Conservation (phyloP, 768 basidiomycete species). For the Trichaptum fuscoviolaceum region DNA sequence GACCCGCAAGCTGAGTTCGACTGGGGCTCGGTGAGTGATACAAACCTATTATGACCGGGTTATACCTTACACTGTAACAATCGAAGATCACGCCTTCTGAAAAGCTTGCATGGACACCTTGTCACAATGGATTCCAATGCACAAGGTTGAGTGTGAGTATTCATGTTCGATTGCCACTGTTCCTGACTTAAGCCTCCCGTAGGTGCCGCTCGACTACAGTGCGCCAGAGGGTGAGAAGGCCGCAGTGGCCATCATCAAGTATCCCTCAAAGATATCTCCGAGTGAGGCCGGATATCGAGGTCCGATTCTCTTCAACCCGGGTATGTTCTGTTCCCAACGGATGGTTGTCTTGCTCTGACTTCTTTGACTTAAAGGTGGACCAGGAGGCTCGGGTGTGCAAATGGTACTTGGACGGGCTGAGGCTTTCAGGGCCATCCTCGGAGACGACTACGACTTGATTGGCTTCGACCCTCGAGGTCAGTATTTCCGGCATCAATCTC, state of each 20-base stretch:
- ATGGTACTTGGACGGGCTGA: slow-evolving; percentile 9
- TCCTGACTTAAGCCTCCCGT: neutral
- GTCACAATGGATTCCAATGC: slow-evolving; percentile 8
- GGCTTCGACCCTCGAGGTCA: slow-evolving; percentile 12
- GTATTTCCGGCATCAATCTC: neutral
- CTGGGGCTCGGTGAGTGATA: neutral
- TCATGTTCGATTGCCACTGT: neutral
- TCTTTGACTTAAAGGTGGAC: slow-evolving; percentile 8
- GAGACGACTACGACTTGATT: slow-evolving; percentile 11
- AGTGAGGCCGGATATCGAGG: slow-evolving; percentile 20
- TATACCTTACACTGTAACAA: neutral
- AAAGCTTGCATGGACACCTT: slow-evolving; percentile 10
- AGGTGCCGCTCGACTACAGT: slow-evolving; percentile 28
- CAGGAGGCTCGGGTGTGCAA: slow-evolving; percentile 23
- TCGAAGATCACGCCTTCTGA: slow-evolving; percentile 6
- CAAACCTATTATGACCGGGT: neutral
- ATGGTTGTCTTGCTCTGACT: neutral
- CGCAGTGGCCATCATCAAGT: slow-evolving; percentile 22
- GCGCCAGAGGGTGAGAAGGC: slow-evolving; percentile 15
- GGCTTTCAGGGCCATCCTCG: slow-evolving; percentile 11
- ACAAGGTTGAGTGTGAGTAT: neutral
- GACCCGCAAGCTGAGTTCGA: neutral
- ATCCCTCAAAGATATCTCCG: slow-evolving; percentile 15
- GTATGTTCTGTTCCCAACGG: neutral
- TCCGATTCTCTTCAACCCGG: slow-evolving; percentile 29